Evolutionary conservation across 164 flowering plant species (phyloP), one percentile per base, ranked within the genome.

Genomic region (Nymphaea colorata): DNA sequence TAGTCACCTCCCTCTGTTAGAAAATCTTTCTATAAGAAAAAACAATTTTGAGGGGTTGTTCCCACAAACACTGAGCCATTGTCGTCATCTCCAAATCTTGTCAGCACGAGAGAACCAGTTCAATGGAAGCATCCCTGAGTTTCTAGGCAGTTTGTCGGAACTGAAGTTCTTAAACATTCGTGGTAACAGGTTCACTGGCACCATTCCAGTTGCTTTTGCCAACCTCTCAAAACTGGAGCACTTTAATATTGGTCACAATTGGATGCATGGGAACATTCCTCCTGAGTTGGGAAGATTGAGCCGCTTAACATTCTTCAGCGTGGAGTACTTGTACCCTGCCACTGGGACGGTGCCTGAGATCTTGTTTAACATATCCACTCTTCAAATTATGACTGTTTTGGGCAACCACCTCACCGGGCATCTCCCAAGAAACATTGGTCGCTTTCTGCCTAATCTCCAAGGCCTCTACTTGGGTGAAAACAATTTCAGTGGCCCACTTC

Each of bases 41-140:
- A 76, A 76, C 57, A 6, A 4, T 44, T 17, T 76, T 4, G 51
- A 67, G 3, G 74, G 76, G 55, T 36, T 10, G 7, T 67, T 73
- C 15, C 76, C 74, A 42, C 5, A 61, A 2, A 67, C 68, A 57
- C 59, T 76, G 3, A 64, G 73, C 15, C 18, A 5, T 2, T 73
- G 74, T 53, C 43, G 44, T 7, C 61, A 6, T n/a, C 65, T 70
- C 60, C 47, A 42, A 2, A 36, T 51, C 3, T 14, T 73, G 4
- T 64, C 65, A 42, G 61, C 73, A 2, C 41, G 44, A 3, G 25
- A 41, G 36, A 76, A 76, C 62, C 16, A 43, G 4, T 12, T 76
- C 47, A 36, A 62, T 66, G 73, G 73, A 59, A 55, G 59, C 42
- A 73, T 67, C 16, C 79, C 71, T 2, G 36, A 10, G 41, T 66